Base-by-base conservation (phyloP, 345 rosid species). In the Murraya paniculata region DNA sequence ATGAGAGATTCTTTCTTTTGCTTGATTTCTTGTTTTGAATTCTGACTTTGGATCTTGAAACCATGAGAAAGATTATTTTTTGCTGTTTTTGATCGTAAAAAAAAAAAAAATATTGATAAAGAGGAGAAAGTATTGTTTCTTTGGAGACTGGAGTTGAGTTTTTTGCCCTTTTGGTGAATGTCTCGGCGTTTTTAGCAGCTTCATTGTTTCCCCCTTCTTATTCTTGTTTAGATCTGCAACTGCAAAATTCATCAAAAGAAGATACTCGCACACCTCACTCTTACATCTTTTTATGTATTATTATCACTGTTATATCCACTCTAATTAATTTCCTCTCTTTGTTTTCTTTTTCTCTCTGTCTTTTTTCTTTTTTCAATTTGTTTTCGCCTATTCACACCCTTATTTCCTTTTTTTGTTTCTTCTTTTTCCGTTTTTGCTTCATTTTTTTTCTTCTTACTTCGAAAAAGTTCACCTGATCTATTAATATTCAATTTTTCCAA, bases 161-260 rank as follows among this genome's bases (percentile, higher is more conserved):
- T 89, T 91, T 64, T 89, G 74, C 92, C 88, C 84, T 89, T 90
- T 89, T 81, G 55, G 89, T 89, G 91, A 89, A 81, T 91, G 91
- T 89, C 86, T 90, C 79, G 88, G 91, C 81, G 95, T 91, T 89
- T 89, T 76, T 82, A 83, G 89, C 83, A 88, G 87, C 74, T 79
- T 76, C 83, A 59, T 86, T 82, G 81, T 78, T 64, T 80, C 72
- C 59, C 76, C 74, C 60, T 62, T 79, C 69, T 61, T 74, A 62
- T 77, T 86, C 77, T 75, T 90, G 89, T 85, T 85, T 91, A 88
- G 92, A 91, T 91, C 93, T 91, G 90, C 92, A 85, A 82, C 88
- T 80, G 87, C 85, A 84, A 65, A 87, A 91, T 56, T 62, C 80
- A 74, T 61, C 53, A 73, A 68, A 77, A 66, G 76, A 81, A 55